Evolutionary conservation across 768 basidiomycete species (phyloP), one percentile per base, ranked within the genome.

Genomic region (Collybia sp.): DNA sequence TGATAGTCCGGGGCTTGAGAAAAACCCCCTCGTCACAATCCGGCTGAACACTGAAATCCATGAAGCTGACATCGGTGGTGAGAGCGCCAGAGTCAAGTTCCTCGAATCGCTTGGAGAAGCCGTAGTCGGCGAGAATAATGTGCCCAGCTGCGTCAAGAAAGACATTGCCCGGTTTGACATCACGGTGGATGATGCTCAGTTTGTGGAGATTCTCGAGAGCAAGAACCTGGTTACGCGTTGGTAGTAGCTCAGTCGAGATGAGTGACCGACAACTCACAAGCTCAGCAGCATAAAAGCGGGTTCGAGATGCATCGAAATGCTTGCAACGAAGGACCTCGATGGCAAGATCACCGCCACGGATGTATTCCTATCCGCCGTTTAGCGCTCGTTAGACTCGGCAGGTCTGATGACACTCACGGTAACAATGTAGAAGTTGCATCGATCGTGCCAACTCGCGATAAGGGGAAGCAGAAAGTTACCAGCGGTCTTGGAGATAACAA

Each of bases 401-500:
- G 10, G 40, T 15, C 17, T 16, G n/a, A 12, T 30, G 18, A 12
- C 4, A 37, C 57, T 20, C 48, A 61, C 61, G 15, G 56, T 57
- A 1, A 59, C 44, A 8, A 63, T 20, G 38, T 60, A 60, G 33
- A 46, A 58, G 30, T 58, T 53, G 2, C 40, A 31, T 3, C 13
- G 8, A 38, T 60, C 58, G 13, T 53, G 41, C 51, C 54, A 63
- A 2, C 57, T 57, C 1, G 59, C 61, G 19, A 56, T 40, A n/a
- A 63, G 46, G 0, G 52, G 46, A 19, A 60, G 30, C 5, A 59
- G 30, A 30, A 46, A 54, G 13, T 49, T 48, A 30, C 50, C 42
- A 5, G 40, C 43, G 6, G 49, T 46, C 6, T 48, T 53, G 2
- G 49, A 38, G 31, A 48, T 44, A 40, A 36, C 30, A 10, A 42